A percentile compares a stretch with the other conserved stretches of the same genome.
These are phyloP conservation scores for Detonula confervacea DNA, from an alignment of 352 stramenopile genomes.

Conservation along the genomic window DNA sequence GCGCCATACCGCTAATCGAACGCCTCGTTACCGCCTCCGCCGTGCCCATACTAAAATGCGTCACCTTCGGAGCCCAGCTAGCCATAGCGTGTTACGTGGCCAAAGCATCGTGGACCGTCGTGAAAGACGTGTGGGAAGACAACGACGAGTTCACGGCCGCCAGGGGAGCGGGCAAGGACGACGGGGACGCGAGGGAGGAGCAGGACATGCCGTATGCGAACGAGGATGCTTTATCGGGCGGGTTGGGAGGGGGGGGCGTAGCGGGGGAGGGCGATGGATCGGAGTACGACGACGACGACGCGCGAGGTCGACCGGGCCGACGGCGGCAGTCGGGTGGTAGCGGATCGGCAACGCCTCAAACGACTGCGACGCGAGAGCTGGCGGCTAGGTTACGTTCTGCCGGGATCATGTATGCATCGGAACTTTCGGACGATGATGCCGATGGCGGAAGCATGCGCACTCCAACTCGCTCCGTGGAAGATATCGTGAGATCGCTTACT, in stretches of 20 bases:
- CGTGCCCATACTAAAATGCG: constrained; percentile 22
- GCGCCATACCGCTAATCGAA: constrained; percentile 12
- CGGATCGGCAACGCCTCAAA: constrained; percentile 6
- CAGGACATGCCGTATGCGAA: constrained; percentile 50
- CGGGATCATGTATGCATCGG: constrained; percentile 39
- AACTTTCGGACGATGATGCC: constrained; percentile 5
- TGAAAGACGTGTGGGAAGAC: constrained; percentile 54
- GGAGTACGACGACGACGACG: constrained; percentile 13
- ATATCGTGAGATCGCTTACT: constrained; percentile 53
- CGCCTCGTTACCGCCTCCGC: constrained; percentile 17
- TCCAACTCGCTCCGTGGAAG: constrained; percentile 41
- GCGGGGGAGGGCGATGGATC: constrained; percentile 2
- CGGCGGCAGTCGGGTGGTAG: neutral
- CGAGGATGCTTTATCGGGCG: constrained; percentile 17
- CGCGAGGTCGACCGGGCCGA: neutral
- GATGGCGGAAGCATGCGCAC: neutral
- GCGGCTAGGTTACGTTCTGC: constrained; percentile 31
- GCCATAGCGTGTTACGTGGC: constrained; percentile 37
- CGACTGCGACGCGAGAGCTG: constrained; percentile 33
- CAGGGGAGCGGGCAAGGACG: neutral
- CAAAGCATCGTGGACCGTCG: constrained; percentile 35
- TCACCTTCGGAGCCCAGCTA: constrained; percentile 34
- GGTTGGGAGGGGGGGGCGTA: neutral
- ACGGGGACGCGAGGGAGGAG: constrained; percentile 41
- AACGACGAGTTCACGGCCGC: constrained; percentile 31